Conservation (phyloP, 2,329 filamentous ascomycete genomes). For the Macrophomina tecta region DNA sequence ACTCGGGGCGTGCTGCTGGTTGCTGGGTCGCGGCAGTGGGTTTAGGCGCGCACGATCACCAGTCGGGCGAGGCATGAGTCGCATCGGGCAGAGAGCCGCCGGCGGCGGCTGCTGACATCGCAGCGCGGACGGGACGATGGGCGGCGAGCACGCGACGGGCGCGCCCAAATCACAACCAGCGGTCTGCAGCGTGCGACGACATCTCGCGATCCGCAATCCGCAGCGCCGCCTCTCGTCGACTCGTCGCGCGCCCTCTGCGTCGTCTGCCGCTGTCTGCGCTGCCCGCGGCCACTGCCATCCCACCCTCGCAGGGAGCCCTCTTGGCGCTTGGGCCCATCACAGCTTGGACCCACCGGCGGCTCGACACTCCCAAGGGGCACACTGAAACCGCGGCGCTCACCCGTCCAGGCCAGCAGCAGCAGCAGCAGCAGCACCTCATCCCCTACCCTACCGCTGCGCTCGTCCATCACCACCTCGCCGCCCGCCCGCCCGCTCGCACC, state of each 20-base stretch:
- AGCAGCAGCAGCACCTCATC: constrained; percentile 28
- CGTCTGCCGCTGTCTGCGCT: constrained; percentile 24
- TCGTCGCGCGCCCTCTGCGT: constrained; percentile 18
- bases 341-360: constrained; percentile 20
- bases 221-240: background rate
- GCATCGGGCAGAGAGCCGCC: constrained; percentile 22
- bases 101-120: constrained; percentile 1
- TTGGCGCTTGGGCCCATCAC: constrained; percentile 19
- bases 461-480: constrained; percentile 26
- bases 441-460: constrained; percentile 29
- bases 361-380: constrained; percentile 27
- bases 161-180: constrained; percentile 1
- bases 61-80: constrained; percentile 22
- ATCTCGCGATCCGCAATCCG: background rate
- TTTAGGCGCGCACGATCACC: constrained; percentile 11
- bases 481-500: constrained; percentile 23
- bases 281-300: constrained; percentile 25
- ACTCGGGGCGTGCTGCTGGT: background rate
- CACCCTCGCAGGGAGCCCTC: constrained; percentile 15
- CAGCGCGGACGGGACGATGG: constrained; percentile 8
- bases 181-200: constrained; percentile 11
- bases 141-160: constrained; percentile 23
- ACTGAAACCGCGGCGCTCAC: constrained; percentile 28
- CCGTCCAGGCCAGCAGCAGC: constrained; percentile 27
- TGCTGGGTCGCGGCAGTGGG: constrained; percentile 3